phyloP scores from a whole-genome alignment of 139 green algal species.

The Picochlorum sp. region DNA sequence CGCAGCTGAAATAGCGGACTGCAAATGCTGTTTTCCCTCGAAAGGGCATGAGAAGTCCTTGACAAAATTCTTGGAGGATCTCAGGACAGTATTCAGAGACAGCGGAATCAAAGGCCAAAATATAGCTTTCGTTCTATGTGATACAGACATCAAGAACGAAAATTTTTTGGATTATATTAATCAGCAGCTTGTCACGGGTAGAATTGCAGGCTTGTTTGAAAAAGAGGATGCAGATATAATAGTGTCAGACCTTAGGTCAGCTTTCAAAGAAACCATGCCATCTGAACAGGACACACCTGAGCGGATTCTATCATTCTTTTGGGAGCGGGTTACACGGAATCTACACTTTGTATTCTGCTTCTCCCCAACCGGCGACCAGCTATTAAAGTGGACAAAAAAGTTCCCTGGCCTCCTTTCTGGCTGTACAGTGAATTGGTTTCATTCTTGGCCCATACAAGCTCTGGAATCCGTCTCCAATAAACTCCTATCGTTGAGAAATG shows the following conservation, averaged over 20 bases:
- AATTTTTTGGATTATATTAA: slow-evolving; percentile 96
- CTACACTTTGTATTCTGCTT: slow-evolving; percentile 91
- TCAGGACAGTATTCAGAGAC: slow-evolving; percentile 90
- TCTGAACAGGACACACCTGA: slow-evolving; percentile 7
- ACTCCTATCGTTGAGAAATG: not conserved
- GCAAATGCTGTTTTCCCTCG: slow-evolving; percentile 38
- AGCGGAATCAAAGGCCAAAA: slow-evolving; percentile 86
- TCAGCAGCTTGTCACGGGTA: slow-evolving; percentile 91
- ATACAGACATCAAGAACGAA: slow-evolving; percentile 91
- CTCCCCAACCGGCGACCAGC: slow-evolving; percentile 82
- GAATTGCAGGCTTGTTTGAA: slow-evolving; percentile 82
- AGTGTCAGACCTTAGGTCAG: slow-evolving; percentile 75
- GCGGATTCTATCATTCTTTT: slow-evolving; percentile 81
- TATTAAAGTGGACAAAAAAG: slow-evolving; percentile 73
- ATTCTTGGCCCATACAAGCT: slow-evolving; percentile 66
- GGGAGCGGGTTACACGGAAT: slow-evolving; percentile 80
- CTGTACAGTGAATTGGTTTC: slow-evolving; percentile 92
- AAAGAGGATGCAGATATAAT: slow-evolving; percentile 94
- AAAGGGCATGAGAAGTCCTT: slow-evolving; percentile 81
- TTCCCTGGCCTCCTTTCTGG: slow-evolving; percentile 92
- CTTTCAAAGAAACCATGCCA: not conserved
- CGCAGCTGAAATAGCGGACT: slow-evolving; percentile 69
- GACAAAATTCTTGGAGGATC: slow-evolving; percentile 90
- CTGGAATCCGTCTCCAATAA: slow-evolving; percentile 47
- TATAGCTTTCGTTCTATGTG: slow-evolving; percentile 89